phyloP scores from a whole-genome alignment of 2,329 filamentous ascomycete species.

The Colletotrichum sansevieriae region DNA sequence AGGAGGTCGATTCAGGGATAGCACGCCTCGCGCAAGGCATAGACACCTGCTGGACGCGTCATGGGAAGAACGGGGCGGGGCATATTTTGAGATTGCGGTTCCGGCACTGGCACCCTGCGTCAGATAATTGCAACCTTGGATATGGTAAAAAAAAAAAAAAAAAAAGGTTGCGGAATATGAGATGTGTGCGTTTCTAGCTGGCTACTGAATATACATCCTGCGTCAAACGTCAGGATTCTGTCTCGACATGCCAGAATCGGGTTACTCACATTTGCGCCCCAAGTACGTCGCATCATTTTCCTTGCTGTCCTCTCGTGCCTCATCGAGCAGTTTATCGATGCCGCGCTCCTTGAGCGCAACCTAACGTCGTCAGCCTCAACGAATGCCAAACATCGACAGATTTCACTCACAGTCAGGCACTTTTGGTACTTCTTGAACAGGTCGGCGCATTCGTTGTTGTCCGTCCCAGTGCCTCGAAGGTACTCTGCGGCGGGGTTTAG shows the following conservation, averaged over 20 bases:
- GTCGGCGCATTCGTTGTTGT: constrained; percentile 85
- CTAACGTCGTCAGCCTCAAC: constrained; percentile 58
- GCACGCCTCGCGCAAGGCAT: constrained; percentile 12
- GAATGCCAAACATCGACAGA: background rate
- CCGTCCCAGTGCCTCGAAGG: constrained; percentile 83
- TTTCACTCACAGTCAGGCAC: constrained; percentile 77
- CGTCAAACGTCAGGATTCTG: constrained; percentile 27
- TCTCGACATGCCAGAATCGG: background rate
- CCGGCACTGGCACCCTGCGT: constrained; percentile 30
- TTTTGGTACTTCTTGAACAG: constrained; percentile 91
- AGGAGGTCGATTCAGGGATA: background rate
- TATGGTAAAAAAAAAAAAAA: constrained; percentile 13
- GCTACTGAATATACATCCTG: constrained; percentile 22
- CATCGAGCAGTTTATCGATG: constrained; percentile 92
- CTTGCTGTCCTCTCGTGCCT: constrained; percentile 88
- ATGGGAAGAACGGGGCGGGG: constrained; percentile 23
- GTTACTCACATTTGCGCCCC: constrained; percentile 56
- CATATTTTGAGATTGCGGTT: constrained; percentile 32
- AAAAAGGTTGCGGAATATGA: constrained; percentile 12
- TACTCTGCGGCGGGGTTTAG: constrained; percentile 73
- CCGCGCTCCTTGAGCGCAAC: constrained; percentile 88
- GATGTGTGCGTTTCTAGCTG: background rate
- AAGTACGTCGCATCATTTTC: constrained; percentile 79
- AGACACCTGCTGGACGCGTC: constrained; percentile 25
- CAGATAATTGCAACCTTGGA: constrained; percentile 31